These are phyloP conservation scores for Lagenaria siceraria DNA, from an alignment of 306 rosid species.

Conservation along the genomic window DNA sequence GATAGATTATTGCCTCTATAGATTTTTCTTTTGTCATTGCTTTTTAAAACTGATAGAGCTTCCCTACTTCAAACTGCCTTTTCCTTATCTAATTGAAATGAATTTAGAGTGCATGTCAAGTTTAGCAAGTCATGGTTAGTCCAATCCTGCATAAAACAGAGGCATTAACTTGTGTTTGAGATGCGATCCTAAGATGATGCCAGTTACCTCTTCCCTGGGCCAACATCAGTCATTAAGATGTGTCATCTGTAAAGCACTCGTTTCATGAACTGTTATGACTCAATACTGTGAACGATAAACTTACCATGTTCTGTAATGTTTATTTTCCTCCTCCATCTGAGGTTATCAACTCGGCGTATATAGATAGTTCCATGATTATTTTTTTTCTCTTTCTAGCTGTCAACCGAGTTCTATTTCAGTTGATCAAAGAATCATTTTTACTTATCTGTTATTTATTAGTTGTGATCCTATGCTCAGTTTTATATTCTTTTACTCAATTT, in stretches of 20 bases:
- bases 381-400: conserved; percentile 3
- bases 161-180: neutral
- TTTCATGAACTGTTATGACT: neutral
- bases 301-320: neutral
- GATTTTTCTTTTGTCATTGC: neutral
- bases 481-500: neutral
- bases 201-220: neutral
- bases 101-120: neutral
- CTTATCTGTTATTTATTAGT: neutral
- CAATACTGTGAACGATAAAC: neutral
- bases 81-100: neutral
- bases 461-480: neutral
- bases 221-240: neutral
- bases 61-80: neutral
- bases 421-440: neutral
- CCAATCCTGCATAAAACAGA: neutral
- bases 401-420: neutral
- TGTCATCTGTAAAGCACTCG: neutral
- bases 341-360: neutral
- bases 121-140: neutral
- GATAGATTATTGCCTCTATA: neutral
- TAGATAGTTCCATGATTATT: conserved; percentile 3
- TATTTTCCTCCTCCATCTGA: neutral
- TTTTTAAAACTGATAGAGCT: neutral
- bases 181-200: neutral